Evolutionary conservation across 2,329 filamentous ascomycete species (phyloP), one percentile per base, ranked within the genome.

Genomic region (Pseudogymnoascus sp.): DNA sequence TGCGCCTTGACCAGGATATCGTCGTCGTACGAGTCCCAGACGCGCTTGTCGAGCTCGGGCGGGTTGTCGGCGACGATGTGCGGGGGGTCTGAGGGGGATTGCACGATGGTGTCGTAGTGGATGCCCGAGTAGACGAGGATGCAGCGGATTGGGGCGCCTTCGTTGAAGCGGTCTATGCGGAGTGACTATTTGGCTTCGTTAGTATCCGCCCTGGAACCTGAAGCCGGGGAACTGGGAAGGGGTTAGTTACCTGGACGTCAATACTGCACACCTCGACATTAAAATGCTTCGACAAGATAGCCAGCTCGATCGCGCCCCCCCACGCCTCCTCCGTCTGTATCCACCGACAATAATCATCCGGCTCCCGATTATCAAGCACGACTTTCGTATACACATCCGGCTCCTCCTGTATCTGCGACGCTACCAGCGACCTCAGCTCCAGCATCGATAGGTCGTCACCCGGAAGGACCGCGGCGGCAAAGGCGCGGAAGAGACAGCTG

Each of bases 221-320:
- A 21, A 7, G 29, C 11, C 8, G 33, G 4, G 13, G 13, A 13
- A 13, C 1, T n/a, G 35, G n/a, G n/a, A 21, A 26, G 10, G 14
- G 31, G n/a, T n/a, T n/a, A n/a, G 67, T 29, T 70, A 79, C 80
- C 74, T 84, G 81, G 42, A 96, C 91, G 73, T 96, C 91, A 67
- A 93, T 88, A 40, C 89, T 90, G 74, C 86, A 90, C 61, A 96
- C 91, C 72, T 96, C 91, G 29, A 96, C 82, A 65, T 88, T 85
- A 73, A 96, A 96, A 63, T 95, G 86, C 66, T 92, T 85, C 40
- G 90, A 90, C 14, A 97, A 77, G 64, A 96, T 93, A 63, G 86
- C 86, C 19, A 97, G 81, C 75, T 97, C 93, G 67, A 97, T 96
- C 5, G 87, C 91, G 4, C 93, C 93, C 61, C 93, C 93, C 93